These are phyloP conservation scores for Coprinopsis marcescibilis DNA, from an alignment of 768 basidiomycete species.

Conservation along the genomic window DNA sequence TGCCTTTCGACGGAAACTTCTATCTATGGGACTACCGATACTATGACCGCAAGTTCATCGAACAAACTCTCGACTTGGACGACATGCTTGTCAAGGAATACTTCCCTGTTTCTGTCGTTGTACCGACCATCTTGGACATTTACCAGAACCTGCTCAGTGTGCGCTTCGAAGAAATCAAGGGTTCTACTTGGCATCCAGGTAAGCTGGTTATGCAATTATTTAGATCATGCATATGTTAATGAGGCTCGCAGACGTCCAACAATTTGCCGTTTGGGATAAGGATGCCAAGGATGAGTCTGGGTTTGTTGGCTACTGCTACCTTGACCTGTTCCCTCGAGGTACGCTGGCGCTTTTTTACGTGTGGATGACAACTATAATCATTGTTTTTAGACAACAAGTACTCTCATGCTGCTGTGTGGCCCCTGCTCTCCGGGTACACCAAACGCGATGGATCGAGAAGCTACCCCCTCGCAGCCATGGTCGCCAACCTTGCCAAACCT, in stretches of 20 bases:
- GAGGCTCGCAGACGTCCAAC: slow-evolving; percentile 62
- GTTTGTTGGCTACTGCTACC: slow-evolving; percentile 82
- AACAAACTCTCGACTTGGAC: slow-evolving; percentile 63
- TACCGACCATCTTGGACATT: slow-evolving; percentile 75
- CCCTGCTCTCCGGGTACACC: slow-evolving; percentile 61
- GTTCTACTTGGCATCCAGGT: slow-evolving; percentile 79
- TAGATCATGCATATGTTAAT: background rate
- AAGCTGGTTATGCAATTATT: background rate
- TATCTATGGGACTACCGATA: slow-evolving; percentile 85
- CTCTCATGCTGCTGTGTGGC: slow-evolving; percentile 85
- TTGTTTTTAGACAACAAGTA: slow-evolving; percentile 59
- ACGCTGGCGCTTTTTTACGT: slow-evolving; percentile 10
- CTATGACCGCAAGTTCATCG: slow-evolving; percentile 61
- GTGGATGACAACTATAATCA: background rate
- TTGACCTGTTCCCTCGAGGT: slow-evolving; percentile 85
- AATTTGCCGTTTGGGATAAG: slow-evolving; percentile 81
- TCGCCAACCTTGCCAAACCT: slow-evolving; percentile 85
- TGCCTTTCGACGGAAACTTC: slow-evolving; percentile 66
- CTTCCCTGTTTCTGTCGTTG: slow-evolving; percentile 81
- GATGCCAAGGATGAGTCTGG: slow-evolving; percentile 62
- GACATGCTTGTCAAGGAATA: slow-evolving; percentile 82
- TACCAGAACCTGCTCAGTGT: slow-evolving; percentile 82
- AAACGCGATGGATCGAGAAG: slow-evolving; percentile 49
- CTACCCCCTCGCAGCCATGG: slow-evolving; percentile 81
- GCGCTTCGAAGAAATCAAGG: slow-evolving; percentile 57